Conservation (phyloP, 768 basidiomycete genomes). For the Suillus occidentalis region DNA sequence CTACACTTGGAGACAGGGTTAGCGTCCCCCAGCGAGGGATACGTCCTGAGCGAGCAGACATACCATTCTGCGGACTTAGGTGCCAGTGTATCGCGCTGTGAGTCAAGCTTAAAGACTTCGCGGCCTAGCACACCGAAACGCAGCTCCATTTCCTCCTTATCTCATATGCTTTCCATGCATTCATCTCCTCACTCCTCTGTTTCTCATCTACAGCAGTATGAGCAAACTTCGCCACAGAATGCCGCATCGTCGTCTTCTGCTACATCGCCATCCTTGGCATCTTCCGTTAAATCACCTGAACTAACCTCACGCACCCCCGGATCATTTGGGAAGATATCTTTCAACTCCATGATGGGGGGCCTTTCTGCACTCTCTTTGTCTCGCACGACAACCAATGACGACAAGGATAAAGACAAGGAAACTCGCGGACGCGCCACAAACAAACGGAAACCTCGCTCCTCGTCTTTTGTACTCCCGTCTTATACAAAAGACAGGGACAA, state of each 20-base stretch:
- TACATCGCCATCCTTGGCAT: constrained; percentile 25
- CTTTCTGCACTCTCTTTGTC: constrained; percentile 64
- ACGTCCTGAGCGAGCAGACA: constrained; percentile 7
- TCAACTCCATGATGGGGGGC: constrained; percentile 71
- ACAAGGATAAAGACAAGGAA: constrained; percentile 46
- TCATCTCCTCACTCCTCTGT: constrained; percentile 15
- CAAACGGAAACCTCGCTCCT: constrained; percentile 46
- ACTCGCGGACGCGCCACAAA: constrained; percentile 50
- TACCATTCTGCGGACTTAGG: constrained; percentile 4
- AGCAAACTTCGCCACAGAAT: constrained; percentile 9
- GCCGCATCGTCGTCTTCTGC: constrained; percentile 12
- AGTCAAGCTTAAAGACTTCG: constrained; percentile 13
- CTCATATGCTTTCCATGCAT: constrained; percentile 27
- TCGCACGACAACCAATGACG: constrained; percentile 42
- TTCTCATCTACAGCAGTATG: constrained; percentile 24
- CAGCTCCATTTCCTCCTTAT: constrained; percentile 25
- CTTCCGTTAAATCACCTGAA: constrained; percentile 37
- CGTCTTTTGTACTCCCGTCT: constrained; percentile 45
- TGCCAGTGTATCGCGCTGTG: constrained; percentile 2
- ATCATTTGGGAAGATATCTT: constrained; percentile 62
- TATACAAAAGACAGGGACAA: constrained; percentile 33
- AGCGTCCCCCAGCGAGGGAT: constrained; percentile 18
- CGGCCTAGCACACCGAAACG: constrained; percentile 23
- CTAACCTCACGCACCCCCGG: constrained; percentile 36
- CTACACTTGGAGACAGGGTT: constrained; percentile 18